These are phyloP conservation scores for Didymella arachidicola DNA, from an alignment of 2,329 filamentous ascomycete genomes.

Conservation along the genomic window DNA sequence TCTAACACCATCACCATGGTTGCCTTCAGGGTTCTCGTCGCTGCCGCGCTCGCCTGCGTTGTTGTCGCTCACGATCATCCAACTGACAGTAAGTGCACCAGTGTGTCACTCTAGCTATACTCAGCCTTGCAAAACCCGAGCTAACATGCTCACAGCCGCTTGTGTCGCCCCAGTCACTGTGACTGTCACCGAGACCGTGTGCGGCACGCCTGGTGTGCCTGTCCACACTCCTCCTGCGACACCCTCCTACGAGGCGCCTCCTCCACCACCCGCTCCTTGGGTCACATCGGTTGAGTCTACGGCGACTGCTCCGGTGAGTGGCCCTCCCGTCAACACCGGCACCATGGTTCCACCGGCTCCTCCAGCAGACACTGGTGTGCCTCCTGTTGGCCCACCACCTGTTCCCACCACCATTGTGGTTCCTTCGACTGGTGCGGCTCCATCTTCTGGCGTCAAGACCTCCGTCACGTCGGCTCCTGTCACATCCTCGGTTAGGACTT, in stretches of 20 bases:
- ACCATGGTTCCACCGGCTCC: slow-evolving; percentile 22
- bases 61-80: slow-evolving; percentile 27
- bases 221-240: slow-evolving; percentile 21
- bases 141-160: slow-evolving; percentile 23
- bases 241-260: slow-evolving; percentile 20
- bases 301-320: slow-evolving; percentile 24
- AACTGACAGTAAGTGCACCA: slow-evolving; percentile 23
- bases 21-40: slow-evolving; percentile 36
- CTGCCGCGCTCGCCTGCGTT: slow-evolving; percentile 29
- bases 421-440: slow-evolving; percentile 6
- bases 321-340: slow-evolving; percentile 14
- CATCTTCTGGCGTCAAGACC: slow-evolving; percentile 13
- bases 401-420: slow-evolving; percentile 5
- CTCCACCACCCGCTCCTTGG: slow-evolving; percentile 16
- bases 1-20: slow-evolving; percentile 35
- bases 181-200: slow-evolving; percentile 40
- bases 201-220: slow-evolving; percentile 24
- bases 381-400: slow-evolving; percentile 16
- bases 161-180: slow-evolving; percentile 34
- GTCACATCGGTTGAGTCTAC: slow-evolving; percentile 26
- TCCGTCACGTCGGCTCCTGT: slow-evolving; percentile 9
- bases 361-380: slow-evolving; percentile 15
- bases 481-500: slow-evolving; percentile 17
- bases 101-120: neutral
- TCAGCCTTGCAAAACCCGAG: slow-evolving; percentile 8